Evolutionary conservation across 1,284 basidiomycete genomes (phyloP), one percentile per base, ranked within the genome.

Genomic region (Leccinum glutinopallens): DNA sequence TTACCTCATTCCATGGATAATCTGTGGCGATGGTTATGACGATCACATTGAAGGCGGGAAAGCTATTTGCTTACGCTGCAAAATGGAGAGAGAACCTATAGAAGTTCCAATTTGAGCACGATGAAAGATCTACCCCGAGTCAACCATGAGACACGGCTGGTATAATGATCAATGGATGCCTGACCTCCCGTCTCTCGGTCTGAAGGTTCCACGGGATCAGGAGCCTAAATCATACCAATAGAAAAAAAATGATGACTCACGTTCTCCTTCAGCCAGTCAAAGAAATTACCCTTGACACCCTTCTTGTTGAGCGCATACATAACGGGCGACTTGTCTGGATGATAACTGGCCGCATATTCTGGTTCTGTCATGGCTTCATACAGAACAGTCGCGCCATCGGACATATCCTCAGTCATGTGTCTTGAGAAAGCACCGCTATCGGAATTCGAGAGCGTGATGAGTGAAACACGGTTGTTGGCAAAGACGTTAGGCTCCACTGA

Each of bases 1-100:
- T 73, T 1, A 82, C 71, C 9, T 71, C 69, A 25, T 71, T 65
- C 84, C 83, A 86, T 10, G 83, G 80, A 68, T 81, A 83, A 35
- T 75, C 72, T 73, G 25, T 19, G 43, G 43, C 5, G 12, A 35
- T 15, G 15, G 5, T 4, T 17, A 57, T 54, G 35, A 19, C 1
- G 5, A 0, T n/a, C 17, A 32, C 17, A 17, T 43, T 5, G 4
- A 58, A 49, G 59, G 10, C 9, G 22, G 58, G 2, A 7, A 3
- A 12, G 5, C 1, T 13, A 2, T 59, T 19, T 29, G 55, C 73
- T 68, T 35, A 76, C 75, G 64, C 29, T 73, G 63, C 54, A 74
- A 65, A 19, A 74, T 25, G 13, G 75, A 67, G 29, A 71, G 65
- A n/a, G 69, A 62, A 8, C 71, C 72, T 62, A 67, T 66, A 49